Evolutionary conservation across 2,329 filamentous ascomycete species (phyloP), one percentile per base, ranked within the genome.

Genomic region (Aspergillus viridinutans): DNA sequence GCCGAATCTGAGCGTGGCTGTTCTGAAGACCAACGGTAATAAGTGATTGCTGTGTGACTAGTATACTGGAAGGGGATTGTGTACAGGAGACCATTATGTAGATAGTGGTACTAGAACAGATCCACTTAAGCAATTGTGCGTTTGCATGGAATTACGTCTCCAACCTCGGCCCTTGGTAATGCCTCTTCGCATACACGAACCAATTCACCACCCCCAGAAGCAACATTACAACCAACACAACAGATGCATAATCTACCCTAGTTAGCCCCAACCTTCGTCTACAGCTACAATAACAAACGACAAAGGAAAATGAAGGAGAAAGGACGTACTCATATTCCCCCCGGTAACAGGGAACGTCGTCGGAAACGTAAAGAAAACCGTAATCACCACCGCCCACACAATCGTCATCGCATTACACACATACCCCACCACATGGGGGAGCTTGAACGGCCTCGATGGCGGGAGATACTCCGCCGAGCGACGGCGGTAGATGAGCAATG

Each of bases 1-100:
- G 55, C 66, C 67, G 3, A 62, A 68, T 25, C 49, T 69, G 51
- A 70, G 68, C 52, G 57, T 70, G 55, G 67, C 67, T 1, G 66
- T 70, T 10, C 58, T 69, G 21, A 59, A 59, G 29, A 70, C 67
- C 32, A 38, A 17, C 5, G 32, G 14, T 17, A 7, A 17, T 6
- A 38, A 17, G 5, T 38, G 32, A 38, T 38, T 1, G 32, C 32
- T 17, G 7, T 12, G 28, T 3, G 3, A 29, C 32, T 38, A 38
- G 14, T 3, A 38, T 17, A 38, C 4, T 38, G 32, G 17, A 38
- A 38, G 14, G 2, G 32, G 32, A 35, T 6, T 14, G 14, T 17
- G 3, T 38, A 17, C 9, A 38, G 32, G 29, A 17, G 32, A 17
- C 2, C 12, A 38, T 17, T 20, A 4, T 23, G 42, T 45, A 45